Evolutionary conservation across 2,329 filamentous ascomycete genomes (phyloP).

Genomic region (Exophiala xenobiotica): DNA sequence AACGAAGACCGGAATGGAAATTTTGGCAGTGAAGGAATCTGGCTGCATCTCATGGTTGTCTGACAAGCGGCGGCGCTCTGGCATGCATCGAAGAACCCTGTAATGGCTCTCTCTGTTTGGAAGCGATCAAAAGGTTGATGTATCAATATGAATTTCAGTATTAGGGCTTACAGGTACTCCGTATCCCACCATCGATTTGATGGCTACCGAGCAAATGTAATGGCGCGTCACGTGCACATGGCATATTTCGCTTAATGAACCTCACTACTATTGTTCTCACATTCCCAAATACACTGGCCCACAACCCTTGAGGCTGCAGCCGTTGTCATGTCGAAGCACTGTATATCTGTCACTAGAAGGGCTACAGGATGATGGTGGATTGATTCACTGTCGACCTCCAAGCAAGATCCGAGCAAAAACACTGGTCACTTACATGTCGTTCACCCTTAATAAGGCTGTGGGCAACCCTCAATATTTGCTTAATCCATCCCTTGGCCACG

Average conservation of each 20-base stretch:
- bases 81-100: slow-evolving; percentile 8
- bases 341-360: too few relatives aligned
- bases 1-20: slow-evolving; percentile 78
- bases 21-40: slow-evolving; percentile 63
- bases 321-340: too few relatives aligned
- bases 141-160: too few relatives aligned
- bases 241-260: neutral
- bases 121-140: slow-evolving; percentile 12
- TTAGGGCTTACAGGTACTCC: too few relatives aligned
- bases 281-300: too few relatives aligned
- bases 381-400: too few relatives aligned
- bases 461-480: too few relatives aligned
- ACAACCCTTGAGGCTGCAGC: too few relatives aligned
- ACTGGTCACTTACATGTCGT: too few relatives aligned
- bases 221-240: neutral
- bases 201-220: neutral
- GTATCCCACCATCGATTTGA: neutral
- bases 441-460: too few relatives aligned
- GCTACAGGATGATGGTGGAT: too few relatives aligned
- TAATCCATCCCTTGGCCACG: neutral
- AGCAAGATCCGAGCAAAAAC: too few relatives aligned
- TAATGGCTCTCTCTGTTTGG: slow-evolving; percentile 2
- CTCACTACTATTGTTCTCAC: slow-evolving; percentile 22
- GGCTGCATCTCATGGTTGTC: slow-evolving; percentile 13
- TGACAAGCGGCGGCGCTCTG: slow-evolving; percentile 22